Percentiles rank a stretch among this genome's conserved stretches.
Conservation (phyloP, 345 rosid species). For the Camelina laxa region DNA sequence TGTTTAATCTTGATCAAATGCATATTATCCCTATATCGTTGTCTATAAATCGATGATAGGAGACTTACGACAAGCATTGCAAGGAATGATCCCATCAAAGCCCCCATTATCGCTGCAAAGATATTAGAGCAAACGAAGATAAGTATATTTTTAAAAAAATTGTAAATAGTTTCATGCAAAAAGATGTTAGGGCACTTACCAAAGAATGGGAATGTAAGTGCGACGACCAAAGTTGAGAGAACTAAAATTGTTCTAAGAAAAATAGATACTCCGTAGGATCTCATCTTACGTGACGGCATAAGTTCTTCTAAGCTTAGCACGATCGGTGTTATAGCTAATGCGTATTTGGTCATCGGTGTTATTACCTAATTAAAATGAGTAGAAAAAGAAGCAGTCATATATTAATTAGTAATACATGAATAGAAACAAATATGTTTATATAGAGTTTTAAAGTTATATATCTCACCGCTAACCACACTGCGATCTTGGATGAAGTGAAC, state of each 20-base stretch:
- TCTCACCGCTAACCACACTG: constrained; percentile 74
- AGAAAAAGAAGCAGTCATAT: constrained; percentile 5
- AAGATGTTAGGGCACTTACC: constrained; percentile 47
- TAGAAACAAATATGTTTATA: neutral
- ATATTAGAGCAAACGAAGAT: neutral
- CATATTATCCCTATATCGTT: neutral
- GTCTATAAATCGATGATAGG: neutral
- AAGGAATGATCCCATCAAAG: constrained; percentile 71
- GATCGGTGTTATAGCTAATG: constrained; percentile 67
- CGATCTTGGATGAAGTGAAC: constrained; percentile 62
- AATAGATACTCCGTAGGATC: constrained; percentile 51
- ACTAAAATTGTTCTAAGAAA: constrained; percentile 63
- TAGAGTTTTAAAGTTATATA: constrained; percentile 2
- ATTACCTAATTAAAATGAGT: constrained; percentile 52
- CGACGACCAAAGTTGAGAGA: constrained; percentile 66
- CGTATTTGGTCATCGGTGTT: constrained; percentile 78
- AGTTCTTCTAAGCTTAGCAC: constrained; percentile 80
- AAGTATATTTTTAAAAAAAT: neutral
- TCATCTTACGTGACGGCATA: constrained; percentile 51
- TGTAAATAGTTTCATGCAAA: neutral
- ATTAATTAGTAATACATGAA: neutral
- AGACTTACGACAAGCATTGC: constrained; percentile 71
- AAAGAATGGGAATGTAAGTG: constrained; percentile 71
- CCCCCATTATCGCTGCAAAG: constrained; percentile 66
- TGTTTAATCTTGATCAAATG: neutral